These are phyloP conservation scores for Talaromyces sp. DNA, from an alignment of 2,329 filamentous ascomycete species.

Conservation along the genomic window DNA sequence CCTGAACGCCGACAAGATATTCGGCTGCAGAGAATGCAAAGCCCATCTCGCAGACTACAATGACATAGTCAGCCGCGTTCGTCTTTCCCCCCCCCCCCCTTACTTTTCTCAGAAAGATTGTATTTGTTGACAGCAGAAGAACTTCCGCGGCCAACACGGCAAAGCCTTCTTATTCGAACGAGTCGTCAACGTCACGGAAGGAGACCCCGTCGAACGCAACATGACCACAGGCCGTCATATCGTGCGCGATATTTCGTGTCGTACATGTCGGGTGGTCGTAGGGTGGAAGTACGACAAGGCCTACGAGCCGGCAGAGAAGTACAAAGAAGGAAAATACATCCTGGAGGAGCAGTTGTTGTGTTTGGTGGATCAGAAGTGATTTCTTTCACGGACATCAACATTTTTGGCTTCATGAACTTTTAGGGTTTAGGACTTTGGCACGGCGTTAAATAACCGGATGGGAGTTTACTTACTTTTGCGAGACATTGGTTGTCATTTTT, in stretches of 20 bases:
- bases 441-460: not conserved
- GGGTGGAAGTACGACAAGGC: constrained; percentile 99
- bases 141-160: constrained; percentile 96
- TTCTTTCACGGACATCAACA: not conserved
- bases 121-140: constrained; percentile 52
- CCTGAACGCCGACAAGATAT: constrained; percentile 80
- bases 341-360: constrained; percentile 87
- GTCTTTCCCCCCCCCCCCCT: constrained; percentile 30
- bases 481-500: not conserved
- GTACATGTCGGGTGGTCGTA: constrained; percentile 86
- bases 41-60: constrained; percentile 93
- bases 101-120: not conserved
- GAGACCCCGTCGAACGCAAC: constrained; percentile 85
- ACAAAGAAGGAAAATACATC: constrained; percentile 98
- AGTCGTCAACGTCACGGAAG: constrained; percentile 82
- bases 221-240: constrained; percentile 97
- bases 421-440: not conserved
- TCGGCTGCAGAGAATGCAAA: constrained; percentile 92
- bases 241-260: constrained; percentile 87
- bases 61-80: constrained; percentile 88
- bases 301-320: constrained; percentile 87
- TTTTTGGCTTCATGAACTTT: not conserved
- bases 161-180: constrained; percentile 95
- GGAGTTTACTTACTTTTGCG: not conserved
- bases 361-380: constrained; percentile 38